phyloP scores from a whole-genome alignment of 2,329 filamentous ascomycete species.

The Dactylellina cionopaga region DNA sequence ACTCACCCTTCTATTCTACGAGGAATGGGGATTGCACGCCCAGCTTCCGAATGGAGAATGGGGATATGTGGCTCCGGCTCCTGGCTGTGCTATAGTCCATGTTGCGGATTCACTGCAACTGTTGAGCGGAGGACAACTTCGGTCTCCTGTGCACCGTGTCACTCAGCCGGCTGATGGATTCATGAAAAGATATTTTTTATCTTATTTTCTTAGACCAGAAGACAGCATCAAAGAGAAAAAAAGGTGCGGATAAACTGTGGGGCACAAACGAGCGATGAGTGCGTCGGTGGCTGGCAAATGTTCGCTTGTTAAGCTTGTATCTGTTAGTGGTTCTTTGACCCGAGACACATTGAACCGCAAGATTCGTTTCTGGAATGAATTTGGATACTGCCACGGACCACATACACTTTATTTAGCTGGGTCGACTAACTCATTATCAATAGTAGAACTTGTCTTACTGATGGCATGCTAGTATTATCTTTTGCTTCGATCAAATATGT shows the following conservation, averaged over 20 bases:
- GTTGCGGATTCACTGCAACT: slow-evolving; percentile 36
- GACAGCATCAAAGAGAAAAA: not conserved
- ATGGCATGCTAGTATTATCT: no score
- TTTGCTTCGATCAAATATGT: no score
- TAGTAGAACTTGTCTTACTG: no score
- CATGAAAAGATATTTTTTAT: slow-evolving; percentile 31
- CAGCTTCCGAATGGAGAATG: slow-evolving; percentile 28
- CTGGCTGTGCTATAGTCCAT: slow-evolving; percentile 32
- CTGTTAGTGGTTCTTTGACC: no score
- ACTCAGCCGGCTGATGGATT: slow-evolving; percentile 43
- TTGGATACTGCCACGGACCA: no score
- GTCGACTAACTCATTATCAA: no score
- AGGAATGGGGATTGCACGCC: slow-evolving; percentile 37
- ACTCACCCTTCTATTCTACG: slow-evolving; percentile 26
- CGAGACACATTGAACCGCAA: no score
- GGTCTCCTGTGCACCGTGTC: slow-evolving; percentile 36
- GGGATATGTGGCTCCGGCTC: slow-evolving; percentile 19
- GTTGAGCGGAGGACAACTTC: slow-evolving; percentile 19
- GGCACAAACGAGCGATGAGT: no score
- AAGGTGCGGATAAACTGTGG: not conserved
- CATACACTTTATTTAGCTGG: no score
- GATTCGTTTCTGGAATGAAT: no score
- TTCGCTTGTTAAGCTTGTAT: no score
- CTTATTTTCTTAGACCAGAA: slow-evolving; percentile 41
- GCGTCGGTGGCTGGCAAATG: no score